Base-by-base conservation (phyloP, 202 grass and related monocot species). In the Panicum virgatum region DNA sequence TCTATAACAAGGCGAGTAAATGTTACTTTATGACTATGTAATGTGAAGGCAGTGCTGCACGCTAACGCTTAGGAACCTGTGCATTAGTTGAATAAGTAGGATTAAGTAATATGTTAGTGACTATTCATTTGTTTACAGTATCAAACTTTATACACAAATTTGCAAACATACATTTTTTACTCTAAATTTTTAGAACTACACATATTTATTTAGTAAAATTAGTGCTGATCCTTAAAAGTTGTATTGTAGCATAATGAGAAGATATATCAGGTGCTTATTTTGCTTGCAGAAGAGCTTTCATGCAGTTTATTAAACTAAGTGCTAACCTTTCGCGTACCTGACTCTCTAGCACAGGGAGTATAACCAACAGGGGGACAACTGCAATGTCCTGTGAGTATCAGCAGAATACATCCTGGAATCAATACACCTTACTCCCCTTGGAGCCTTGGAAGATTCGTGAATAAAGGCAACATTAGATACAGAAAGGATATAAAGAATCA, bases 301-400 rank as follows among this genome's bases (percentile, higher is more conserved):
- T 86, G 18, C 70, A 79, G 20, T 60, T 69, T 68, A 57, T 81
- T 79, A 69, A 86, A 82, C 22, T 82, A 69, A 88, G 84, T 69
- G 82, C 88, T 87, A 83, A 94, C 84, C 86, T 91, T 88, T 90
- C 88, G 86, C 78, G n/a, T 95, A 98, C 96, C 96, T 98, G 96
- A 91, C 82, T 98, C 89, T 98, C 96, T 64, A 98, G 74, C 40
- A 98, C 92, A 23, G 96, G 96, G 68, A 98, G 96, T 90, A 98
- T 96, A 75, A 98, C 96, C 78, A 98, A 80, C 59, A 98, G 71
- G 85, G 96, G 96, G 51, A 96, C 92, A 80, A 98, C 96, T 38
- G 96, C 96, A 67, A 98, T 98, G 78, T 98, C 96, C 96, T 98
- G 88, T 54, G 69, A 83, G 64, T 69, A 73, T 88, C 66, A 79